A percentile compares a stretch with the other conserved stretches of the same genome.
Evolutionary conservation across 345 rosid genomes (phyloP).

Genomic region (Mercurialis annua): DNA sequence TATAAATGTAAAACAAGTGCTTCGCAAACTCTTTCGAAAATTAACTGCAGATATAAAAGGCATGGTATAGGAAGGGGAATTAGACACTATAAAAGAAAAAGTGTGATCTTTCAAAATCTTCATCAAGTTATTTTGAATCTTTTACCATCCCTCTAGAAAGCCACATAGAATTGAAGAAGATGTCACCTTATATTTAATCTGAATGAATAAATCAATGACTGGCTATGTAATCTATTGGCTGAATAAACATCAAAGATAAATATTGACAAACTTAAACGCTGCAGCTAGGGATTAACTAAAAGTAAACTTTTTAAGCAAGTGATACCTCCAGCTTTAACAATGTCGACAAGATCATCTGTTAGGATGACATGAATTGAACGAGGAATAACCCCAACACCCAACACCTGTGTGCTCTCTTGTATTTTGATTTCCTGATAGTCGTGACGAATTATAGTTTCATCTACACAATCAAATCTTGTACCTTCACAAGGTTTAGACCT

Average conservation of each 20-base stretch:
- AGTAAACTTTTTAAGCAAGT: conserved; percentile 9
- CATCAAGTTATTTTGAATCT: not conserved
- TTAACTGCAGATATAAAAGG: not conserved
- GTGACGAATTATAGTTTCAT: conserved; percentile 64
- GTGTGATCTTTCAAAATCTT: not conserved
- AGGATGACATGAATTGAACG: conserved; percentile 74
- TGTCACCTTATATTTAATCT: not conserved
- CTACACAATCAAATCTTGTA: conserved; percentile 58
- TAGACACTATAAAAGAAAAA: not conserved
- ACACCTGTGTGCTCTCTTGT: conserved; percentile 86
- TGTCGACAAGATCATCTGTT: conserved; percentile 93
- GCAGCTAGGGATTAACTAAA: not conserved
- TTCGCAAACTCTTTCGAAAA: not conserved
- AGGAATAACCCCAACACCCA: conserved; percentile 96
- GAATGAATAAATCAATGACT: not conserved
- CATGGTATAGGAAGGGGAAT: not conserved
- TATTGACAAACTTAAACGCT: not conserved
- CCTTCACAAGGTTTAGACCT: conserved; percentile 72
- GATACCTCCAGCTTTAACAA: conserved; percentile 93
- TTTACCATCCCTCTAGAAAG: not conserved
- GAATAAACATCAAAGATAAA: not conserved
- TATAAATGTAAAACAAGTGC: not conserved
- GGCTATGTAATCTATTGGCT: not conserved
- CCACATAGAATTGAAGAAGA: not conserved
- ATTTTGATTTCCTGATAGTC: conserved; percentile 95